Conservation (phyloP, 169 alveolate species). For the Eimeria brunetti region DNA sequence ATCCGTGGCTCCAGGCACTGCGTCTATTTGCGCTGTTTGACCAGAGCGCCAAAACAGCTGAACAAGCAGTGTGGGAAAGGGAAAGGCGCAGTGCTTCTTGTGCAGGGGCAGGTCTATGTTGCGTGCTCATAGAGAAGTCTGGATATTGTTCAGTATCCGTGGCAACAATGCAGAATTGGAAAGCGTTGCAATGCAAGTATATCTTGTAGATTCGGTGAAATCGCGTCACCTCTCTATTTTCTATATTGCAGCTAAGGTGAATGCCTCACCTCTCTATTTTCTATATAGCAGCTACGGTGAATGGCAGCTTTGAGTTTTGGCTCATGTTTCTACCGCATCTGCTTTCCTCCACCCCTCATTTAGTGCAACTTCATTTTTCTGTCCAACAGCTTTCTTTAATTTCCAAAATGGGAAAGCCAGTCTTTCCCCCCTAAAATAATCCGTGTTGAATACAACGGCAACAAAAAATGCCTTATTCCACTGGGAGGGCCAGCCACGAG, state of each 20-base stretch:
- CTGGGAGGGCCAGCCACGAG: not conserved
- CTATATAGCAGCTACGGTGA: too few species aligned
- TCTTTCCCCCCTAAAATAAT: not conserved
- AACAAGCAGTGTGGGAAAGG: not conserved
- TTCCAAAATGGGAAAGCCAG: not conserved
- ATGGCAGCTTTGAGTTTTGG: not conserved
- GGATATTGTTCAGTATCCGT: not conserved
- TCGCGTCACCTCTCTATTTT: not conserved
- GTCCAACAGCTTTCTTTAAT: not conserved
- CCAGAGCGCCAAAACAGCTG: not conserved
- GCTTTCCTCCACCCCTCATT: not conserved
- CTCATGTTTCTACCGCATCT: not conserved
- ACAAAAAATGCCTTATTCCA: not conserved
- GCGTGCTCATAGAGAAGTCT: not conserved
- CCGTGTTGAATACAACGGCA: not conserved
- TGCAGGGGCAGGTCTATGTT: not conserved
- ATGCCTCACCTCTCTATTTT: too few species aligned
- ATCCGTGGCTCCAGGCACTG: not conserved
- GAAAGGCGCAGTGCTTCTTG: not conserved
- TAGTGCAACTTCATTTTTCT: slow-evolving; percentile 5
- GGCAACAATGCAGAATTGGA: not conserved
- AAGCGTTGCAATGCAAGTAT: not conserved
- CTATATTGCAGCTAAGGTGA: not conserved
- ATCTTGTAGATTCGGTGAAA: not conserved
- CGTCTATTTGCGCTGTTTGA: not conserved